phyloP scores from a whole-genome alignment of 495 filamentous ascomycete species.

The Lepidopterella palustris region DNA sequence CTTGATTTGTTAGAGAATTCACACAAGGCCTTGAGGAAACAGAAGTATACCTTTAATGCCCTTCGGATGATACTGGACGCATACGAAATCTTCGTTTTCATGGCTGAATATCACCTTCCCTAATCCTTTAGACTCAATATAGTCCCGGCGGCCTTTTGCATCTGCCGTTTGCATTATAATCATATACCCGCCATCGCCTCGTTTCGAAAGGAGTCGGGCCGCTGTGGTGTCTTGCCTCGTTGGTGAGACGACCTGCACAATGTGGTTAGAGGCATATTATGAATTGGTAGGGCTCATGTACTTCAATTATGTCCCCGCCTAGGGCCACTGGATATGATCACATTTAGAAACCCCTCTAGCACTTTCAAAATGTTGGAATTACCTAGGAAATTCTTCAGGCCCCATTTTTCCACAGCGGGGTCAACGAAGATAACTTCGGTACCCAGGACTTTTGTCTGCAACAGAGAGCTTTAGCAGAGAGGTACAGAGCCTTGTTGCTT shows the following conservation, averaged over 20 bases:
- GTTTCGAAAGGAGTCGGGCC: constrained; percentile 26
- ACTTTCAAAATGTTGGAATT: neutral
- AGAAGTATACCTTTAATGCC: constrained; percentile 27
- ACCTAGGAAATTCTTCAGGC: constrained; percentile 30
- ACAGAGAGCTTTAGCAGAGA: neutral
- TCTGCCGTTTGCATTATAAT: constrained; percentile 34
- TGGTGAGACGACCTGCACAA: constrained; percentile 22
- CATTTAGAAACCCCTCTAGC: neutral
- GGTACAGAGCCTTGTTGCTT: neutral
- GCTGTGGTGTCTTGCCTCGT: constrained; percentile 24
- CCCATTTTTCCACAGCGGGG: constrained; percentile 26
- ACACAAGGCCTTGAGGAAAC: neutral
- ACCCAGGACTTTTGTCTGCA: constrained; percentile 28
- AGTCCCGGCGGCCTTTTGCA: constrained; percentile 16
- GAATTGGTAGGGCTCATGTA: neutral
- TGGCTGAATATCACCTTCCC: constrained; percentile 27
- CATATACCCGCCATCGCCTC: constrained; percentile 35
- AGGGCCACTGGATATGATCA: constrained; percentile 18
- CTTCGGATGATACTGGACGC: constrained; percentile 33
- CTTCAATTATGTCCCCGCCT: constrained; percentile 33
- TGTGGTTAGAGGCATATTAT: neutral
- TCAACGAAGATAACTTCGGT: constrained; percentile 32
- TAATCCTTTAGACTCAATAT: constrained; percentile 25
- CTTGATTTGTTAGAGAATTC: neutral
- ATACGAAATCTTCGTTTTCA: constrained; percentile 18